phyloP scores from a whole-genome alignment of 176 grass and related monocot genomes.

The Guadua angustifolia region DNA sequence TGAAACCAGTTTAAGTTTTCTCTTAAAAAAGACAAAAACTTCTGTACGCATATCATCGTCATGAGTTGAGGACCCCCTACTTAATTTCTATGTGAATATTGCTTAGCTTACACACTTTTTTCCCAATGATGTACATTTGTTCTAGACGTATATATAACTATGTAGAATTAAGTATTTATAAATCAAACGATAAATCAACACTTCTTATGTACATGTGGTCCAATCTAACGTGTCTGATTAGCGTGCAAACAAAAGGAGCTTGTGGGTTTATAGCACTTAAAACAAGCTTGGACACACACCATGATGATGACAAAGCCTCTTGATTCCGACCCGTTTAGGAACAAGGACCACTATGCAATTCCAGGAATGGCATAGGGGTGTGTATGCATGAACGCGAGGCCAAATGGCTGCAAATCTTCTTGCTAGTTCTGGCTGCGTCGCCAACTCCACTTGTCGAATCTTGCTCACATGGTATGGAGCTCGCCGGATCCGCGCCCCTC shows the following conservation, averaged over 20 bases:
- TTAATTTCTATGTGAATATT: too few species aligned
- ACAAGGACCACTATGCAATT: constrained; percentile 24
- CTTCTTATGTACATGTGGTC: not conserved
- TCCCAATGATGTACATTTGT: too few species aligned
- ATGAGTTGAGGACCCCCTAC: accelerated
- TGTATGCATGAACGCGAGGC: not conserved
- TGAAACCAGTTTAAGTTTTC: too few species aligned
- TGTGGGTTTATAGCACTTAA: not conserved
- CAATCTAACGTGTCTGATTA: not conserved
- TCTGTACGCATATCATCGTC: too few species aligned
- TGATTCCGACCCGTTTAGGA: not conserved
- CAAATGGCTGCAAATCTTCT: constrained; percentile 48
- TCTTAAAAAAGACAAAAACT: too few species aligned
- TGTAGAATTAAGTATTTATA: not conserved
- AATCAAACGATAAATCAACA: not conserved
- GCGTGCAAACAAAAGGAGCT: not conserved
- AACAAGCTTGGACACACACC: not conserved
- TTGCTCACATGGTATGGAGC: constrained; percentile 48
- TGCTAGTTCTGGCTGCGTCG: constrained; percentile 34
- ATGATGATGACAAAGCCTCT: not conserved
- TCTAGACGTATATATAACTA: not conserved
- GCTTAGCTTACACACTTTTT: too few species aligned
- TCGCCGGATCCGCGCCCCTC: constrained; percentile 48
- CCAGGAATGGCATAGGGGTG: not conserved
- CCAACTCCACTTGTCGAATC: constrained; percentile 56